These are phyloP conservation scores for Globisporangium uncinulatum DNA, from an alignment of 352 stramenopile genomes.

Conservation along the genomic window DNA sequence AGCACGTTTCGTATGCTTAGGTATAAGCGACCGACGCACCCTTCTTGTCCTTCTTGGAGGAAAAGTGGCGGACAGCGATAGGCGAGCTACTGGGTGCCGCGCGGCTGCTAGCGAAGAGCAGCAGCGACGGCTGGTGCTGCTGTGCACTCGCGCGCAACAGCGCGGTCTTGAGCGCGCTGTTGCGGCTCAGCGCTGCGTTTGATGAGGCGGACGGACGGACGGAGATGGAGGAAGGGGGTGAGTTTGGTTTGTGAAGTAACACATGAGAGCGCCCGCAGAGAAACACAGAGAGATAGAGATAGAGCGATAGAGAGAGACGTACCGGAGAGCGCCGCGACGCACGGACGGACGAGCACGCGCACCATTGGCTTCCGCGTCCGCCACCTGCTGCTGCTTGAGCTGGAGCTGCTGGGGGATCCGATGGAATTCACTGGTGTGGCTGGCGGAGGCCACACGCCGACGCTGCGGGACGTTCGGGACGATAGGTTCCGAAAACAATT, in stretches of 20 bases:
- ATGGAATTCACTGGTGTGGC: too few species aligned
- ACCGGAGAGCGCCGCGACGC: slow-evolving; percentile 17
- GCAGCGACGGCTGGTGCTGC: slow-evolving; percentile 15
- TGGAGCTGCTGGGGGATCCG: background rate
- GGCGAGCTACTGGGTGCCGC: slow-evolving; percentile 4
- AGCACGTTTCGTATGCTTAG: background rate
- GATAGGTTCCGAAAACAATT: too few species aligned
- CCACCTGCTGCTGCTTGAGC: slow-evolving; percentile 2
- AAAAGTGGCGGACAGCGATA: slow-evolving; percentile 22
- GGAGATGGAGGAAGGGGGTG: background rate
- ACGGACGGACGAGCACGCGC: slow-evolving; percentile 70
- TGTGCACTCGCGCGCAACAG: slow-evolving; percentile 17
- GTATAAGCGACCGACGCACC: slow-evolving; percentile 10
- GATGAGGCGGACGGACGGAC: background rate
- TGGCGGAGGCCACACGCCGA: too few species aligned
- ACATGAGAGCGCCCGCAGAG: background rate
- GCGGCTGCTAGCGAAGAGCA: background rate
- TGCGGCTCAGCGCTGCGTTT: slow-evolving; percentile 13
- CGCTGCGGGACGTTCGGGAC: too few species aligned
- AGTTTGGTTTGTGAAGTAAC: background rate
- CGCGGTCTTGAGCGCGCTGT: slow-evolving; percentile 13
- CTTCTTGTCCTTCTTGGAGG: slow-evolving; percentile 58
- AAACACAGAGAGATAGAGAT: background rate
- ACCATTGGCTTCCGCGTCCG: slow-evolving; percentile 32
- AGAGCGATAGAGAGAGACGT: slow-evolving; percentile 2